Conservation (phyloP, 139 green algal species). For the Coccomyxa sp. region DNA sequence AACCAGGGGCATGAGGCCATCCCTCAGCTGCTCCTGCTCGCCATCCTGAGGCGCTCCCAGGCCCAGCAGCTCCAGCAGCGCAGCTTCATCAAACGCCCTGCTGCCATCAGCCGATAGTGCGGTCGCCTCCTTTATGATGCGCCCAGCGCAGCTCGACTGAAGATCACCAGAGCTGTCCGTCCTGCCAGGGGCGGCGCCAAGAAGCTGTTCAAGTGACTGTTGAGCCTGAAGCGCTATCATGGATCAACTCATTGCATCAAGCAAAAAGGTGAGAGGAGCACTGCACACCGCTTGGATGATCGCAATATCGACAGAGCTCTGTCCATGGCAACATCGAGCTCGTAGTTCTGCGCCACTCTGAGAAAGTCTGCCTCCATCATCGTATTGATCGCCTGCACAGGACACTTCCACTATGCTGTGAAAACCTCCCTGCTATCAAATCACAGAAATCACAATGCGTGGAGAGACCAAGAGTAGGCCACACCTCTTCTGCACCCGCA, state of each 20-base stretch:
- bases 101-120: background rate
- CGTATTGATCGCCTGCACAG: conserved; percentile 40
- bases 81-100: background rate
- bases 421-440: too few species aligned
- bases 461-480: too few species aligned
- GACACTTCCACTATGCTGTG: background rate
- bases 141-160: background rate
- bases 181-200: background rate
- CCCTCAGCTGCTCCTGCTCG: conserved; percentile 36
- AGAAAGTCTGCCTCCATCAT: conserved; percentile 35
- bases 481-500: conserved; percentile 29
- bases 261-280: background rate
- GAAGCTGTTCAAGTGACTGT: too few species aligned
- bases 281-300: background rate
- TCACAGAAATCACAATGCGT: too few species aligned
- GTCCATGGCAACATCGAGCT: background rate
- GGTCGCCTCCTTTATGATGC: background rate
- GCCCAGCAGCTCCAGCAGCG: background rate
- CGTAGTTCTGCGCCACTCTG: background rate
- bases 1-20: conserved; percentile 68
- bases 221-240: too few species aligned
- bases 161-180: background rate
- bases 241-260: background rate
- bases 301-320: background rate
- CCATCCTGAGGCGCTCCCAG: background rate